Evolutionary conservation across 768 basidiomycete genomes (phyloP), one percentile per base, ranked within the genome.

Genomic region (Lactarius evosmus): DNA sequence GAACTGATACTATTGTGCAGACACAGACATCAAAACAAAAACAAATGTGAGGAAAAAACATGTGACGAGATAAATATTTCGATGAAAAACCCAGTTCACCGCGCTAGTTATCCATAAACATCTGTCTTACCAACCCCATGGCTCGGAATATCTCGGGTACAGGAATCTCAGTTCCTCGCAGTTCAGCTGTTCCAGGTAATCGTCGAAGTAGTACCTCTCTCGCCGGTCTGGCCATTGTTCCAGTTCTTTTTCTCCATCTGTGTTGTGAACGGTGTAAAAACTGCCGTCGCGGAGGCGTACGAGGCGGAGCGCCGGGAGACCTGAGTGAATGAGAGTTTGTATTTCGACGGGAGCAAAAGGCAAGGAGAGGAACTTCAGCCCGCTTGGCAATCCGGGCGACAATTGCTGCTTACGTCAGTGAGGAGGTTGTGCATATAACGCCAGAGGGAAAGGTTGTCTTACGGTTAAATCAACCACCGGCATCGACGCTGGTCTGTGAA

Each of bases 371-470:
- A 72, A 66, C 51, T 62, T 68, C 33, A 75, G 71, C 25, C 69
- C 70, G 12, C 71, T 68, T 22, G 64, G 64, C 9, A 65, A 22
- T 33, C 54, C 61, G 22, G 56, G 61, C 36, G 32, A 62, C 12
- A 65, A 14, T 61, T 67, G 60, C 65, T 66, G 59, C 32, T 16
- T 30, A 29, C 25, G 25, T 25, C 11, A 7, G 16, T 9, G 19
- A 32, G 38, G 76, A 44, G 61, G 80, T 80, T 58, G 78, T 77
- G 3, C 19, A 52, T 7, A 1, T 7, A 12, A 22, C 17, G 25
- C 8, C 12, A 3, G 40, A 34, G 30, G 25, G n/a, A 29, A 17
- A 12, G 4, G 7, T 40, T 17, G 14, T 14, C 54, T 33, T 34
- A 58, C 53, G 11, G 25, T 53, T 22, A 63, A 27, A 30, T 53